Base-by-base conservation (phyloP, 23 red algal species). In the Gracilaria domingensis region DNA sequence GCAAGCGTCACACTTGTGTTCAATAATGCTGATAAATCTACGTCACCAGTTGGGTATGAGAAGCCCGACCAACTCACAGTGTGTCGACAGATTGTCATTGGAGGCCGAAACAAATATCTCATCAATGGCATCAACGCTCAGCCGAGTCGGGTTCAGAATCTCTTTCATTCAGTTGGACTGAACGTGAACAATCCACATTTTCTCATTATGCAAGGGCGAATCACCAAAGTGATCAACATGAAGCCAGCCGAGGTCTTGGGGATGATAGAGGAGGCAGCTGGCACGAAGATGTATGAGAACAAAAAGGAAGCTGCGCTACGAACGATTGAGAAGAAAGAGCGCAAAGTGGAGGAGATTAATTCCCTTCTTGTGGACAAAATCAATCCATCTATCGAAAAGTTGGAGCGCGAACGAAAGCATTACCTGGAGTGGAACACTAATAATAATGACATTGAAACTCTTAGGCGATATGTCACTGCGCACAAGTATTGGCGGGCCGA, bases 121-220 rank as follows among this genome's bases (percentile, higher is more conserved):
- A 86, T 99, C 39, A 99, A 99, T 75, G 97, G 97, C 8, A 53
- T 95, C 35, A 95, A 96, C 81, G 92, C 91, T n/a, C 97, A 99
- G 66, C 97, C 93, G 13, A 76, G 36, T 38, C 87, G 86, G 17
- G 94, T 99, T 39, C 94, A 96, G 13, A 99, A 93, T 84, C 72
- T 99, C 28, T 99, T 99, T 55, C 97, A 99, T 71, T 95, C 90
- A 23, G 97, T 99, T 54, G 94, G 95, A n/a, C 81, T 99, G 4
- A 99, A 99, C 66, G 97, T 99, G 8, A 99, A 99, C 75, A 99
- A 99, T 49, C 97, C 97, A 0, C 97, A 99, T 82, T 99, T 99
- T 83, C 94, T 99, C 48, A 99, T 99, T 60, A 99, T 99, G 97
- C 97, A 99, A 79, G 97, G 97, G 16, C 71, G 97, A 39, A 99